These are phyloP conservation scores for Dryas integrifolia DNA, from an alignment of 331 rosid species.

Conservation along the genomic window DNA sequence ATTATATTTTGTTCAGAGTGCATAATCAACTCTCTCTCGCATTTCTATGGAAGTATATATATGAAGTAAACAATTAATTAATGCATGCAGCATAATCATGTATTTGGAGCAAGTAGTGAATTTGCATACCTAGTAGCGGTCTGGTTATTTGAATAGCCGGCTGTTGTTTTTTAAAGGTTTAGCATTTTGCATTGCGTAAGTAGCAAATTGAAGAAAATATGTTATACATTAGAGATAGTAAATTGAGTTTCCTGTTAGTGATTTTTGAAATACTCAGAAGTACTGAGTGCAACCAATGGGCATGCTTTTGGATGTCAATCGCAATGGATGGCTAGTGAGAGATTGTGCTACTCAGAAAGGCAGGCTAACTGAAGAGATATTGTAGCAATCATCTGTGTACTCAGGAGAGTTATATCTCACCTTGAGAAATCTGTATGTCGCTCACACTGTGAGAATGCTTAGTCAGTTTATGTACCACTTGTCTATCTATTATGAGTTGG, in stretches of 20 bases:
- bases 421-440: neutral
- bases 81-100: neutral
- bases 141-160: neutral
- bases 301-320: neutral
- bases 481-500: neutral
- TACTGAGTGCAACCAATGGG: neutral
- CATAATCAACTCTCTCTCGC: neutral
- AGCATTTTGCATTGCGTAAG: neutral
- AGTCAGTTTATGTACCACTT: neutral
- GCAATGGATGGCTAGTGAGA: neutral
- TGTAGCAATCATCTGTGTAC: neutral
- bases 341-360: slow-evolving; percentile 1
- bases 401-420: neutral
- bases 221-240: neutral
- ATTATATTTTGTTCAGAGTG: neutral
- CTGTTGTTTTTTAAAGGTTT: neutral
- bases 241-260: neutral
- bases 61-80: neutral
- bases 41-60: neutral
- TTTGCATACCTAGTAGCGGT: neutral
- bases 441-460: neutral
- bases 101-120: neutral
- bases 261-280: slow-evolving; percentile 1
- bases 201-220: neutral
- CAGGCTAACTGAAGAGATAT: neutral